Evolutionary conservation across 441 rosid species (phyloP).

Genomic region (Geranium incanum): DNA sequence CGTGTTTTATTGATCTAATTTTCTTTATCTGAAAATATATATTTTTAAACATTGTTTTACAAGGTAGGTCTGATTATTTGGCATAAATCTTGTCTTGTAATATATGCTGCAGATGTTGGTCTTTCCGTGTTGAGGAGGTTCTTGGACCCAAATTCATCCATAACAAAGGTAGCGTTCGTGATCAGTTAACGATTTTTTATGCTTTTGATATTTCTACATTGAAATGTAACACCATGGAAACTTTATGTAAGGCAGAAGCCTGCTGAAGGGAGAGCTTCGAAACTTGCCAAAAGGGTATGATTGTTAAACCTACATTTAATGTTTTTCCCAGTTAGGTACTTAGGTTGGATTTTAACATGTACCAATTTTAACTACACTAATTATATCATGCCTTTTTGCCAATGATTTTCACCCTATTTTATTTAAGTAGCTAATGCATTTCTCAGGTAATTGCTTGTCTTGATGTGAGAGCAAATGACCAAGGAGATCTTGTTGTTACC

Average conservation of each 20-base stretch:
- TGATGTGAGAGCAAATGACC: conserved; percentile 90
- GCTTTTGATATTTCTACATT: conserved; percentile 16
- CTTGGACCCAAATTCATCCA: conserved; percentile 46
- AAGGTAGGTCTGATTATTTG: neutral
- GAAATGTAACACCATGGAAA: conserved; percentile 37
- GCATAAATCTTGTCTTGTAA: conserved; percentile 16
- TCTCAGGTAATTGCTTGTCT: conserved; percentile 90
- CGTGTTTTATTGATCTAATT: neutral
- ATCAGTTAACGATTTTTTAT: conserved; percentile 13
- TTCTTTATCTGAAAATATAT: neutral
- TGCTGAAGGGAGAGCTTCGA: conserved; percentile 60
- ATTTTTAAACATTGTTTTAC: neutral
- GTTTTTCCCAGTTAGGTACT: conserved; percentile 4
- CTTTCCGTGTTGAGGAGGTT: conserved; percentile 82
- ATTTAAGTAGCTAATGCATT: conserved; percentile 6
- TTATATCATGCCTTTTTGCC: neutral
- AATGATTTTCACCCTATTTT: neutral
- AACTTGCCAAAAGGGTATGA: conserved; percentile 90
- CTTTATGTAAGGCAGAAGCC: conserved; percentile 69
- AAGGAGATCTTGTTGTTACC: conserved; percentile 94
- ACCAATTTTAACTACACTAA: conserved; percentile 12
- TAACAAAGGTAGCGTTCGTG: conserved; percentile 47
- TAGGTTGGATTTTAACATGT: neutral
- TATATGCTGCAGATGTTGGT: conserved; percentile 68
- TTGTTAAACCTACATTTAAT: conserved; percentile 20